A percentile compares a stretch with the other conserved stretches of the same genome.
These are phyloP conservation scores for Pulveroboletus sp. DNA, from an alignment of 768 basidiomycete species.

Conservation along the genomic window DNA sequence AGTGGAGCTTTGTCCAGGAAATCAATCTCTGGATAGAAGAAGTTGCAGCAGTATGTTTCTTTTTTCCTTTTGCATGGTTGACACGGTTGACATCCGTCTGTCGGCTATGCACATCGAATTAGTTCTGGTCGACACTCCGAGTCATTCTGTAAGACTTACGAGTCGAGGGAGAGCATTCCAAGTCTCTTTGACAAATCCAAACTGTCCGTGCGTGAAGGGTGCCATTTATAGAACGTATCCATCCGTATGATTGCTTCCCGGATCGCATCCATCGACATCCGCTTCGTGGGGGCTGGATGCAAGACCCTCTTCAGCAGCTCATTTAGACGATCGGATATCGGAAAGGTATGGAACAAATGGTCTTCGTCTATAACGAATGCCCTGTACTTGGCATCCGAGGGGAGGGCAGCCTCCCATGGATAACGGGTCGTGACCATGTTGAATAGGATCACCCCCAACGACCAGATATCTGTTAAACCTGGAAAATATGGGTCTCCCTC, in stretches of 20 bases:
- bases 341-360: not conserved
- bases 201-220: not conserved
- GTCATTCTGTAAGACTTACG: not conserved
- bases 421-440: constrained; percentile 65
- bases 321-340: constrained; percentile 7
- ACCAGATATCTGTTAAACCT: constrained; percentile 55
- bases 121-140: not conserved
- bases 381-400: not conserved
- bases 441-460: constrained; percentile 75
- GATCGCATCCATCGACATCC: not conserved
- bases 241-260: not conserved
- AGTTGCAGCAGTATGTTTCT: not conserved
- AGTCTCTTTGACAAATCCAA: no score
- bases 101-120: not conserved
- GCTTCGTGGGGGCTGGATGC: not conserved
- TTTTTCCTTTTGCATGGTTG: not conserved
- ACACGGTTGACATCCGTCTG: not conserved
- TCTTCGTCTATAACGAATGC: constrained; percentile 1
- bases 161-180: not conserved
- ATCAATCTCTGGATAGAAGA: not conserved
- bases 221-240: not conserved
- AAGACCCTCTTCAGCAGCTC: constrained; percentile 1
- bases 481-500: constrained; percentile 20
- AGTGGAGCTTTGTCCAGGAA: not conserved
- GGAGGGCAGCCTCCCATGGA: constrained; percentile 3